Evolutionary conservation across 2,329 filamentous ascomycete species (phyloP), one percentile per base, ranked within the genome.

Genomic region (Aspergillus ustus): DNA sequence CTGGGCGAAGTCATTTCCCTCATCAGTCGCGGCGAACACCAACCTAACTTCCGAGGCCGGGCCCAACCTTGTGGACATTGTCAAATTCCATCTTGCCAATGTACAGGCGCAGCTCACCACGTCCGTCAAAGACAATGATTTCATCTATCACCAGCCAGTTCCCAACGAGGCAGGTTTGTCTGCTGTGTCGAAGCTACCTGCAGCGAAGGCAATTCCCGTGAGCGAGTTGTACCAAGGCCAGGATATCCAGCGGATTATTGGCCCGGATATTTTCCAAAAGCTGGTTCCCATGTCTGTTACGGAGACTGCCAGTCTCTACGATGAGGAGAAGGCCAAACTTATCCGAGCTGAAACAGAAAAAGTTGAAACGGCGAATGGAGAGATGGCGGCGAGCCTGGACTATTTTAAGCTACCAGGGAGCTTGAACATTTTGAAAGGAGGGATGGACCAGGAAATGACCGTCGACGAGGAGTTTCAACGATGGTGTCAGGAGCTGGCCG

Each of bases 261-360:
- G 96, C 0, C 94, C 95, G 0, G 95, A 99, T 73, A 90, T 99
- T 55, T 99, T 99, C 78, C 89, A 95, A 68, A 96, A 96, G 76
- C 97, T 99, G 63, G 92, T 98, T 2, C 95, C 95, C 0, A 90
- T 98, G 81, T 91, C 93, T 3, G 94, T 99, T 1, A 99, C 95
- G 0, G 94, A 99, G 77, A 96, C 92, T 25, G 95, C 95, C 13
- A 98, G 95, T 80, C 80, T 98, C 70, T 99, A 99, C 75, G 95
- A 98, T 66, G 95, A 99, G 77, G 95, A 99, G 76, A 99, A 99
- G 79, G 95, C 95, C 13, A 98, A 99, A 76, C 80, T 99, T 60
- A 89, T 97, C 45, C 87, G 95, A 60, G 94, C 94, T 2, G 96
- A 99, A 78, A 93, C 92, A 0, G 95, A 99, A 77, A 89, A 92